Evolutionary conservation across 2,329 filamentous ascomycete genomes (phyloP).

Genomic region (Pseudogymnoascus sp.): DNA sequence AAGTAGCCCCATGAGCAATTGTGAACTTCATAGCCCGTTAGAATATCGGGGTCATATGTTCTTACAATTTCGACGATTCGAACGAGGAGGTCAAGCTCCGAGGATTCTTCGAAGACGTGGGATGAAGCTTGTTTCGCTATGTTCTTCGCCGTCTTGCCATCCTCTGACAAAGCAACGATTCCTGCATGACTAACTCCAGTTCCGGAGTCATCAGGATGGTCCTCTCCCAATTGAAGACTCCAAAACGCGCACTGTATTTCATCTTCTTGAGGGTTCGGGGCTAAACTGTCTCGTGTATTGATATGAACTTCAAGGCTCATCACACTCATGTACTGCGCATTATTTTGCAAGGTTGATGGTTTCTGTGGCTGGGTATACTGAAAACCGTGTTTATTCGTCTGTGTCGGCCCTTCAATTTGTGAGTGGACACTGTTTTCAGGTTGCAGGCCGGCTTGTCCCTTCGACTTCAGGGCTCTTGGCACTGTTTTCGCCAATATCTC

Average conservation of each 20-base stretch:
- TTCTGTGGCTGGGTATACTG: conserved; percentile 74
- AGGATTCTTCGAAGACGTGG: conserved; percentile 64
- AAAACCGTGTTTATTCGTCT: conserved; percentile 71
- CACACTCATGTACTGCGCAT: conserved; percentile 89
- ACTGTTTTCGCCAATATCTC: conserved; percentile 14
- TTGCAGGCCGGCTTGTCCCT: conserved; percentile 17
- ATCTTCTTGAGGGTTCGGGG: conserved; percentile 85
- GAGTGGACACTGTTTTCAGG: conserved; percentile 43
- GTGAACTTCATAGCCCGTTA: conserved; percentile 93
- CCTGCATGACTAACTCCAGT: conserved; percentile 48
- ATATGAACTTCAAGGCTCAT: conserved; percentile 93
- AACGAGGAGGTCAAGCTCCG: conserved; percentile 77
- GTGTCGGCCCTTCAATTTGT: conserved; percentile 84
- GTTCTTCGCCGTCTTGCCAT: conserved; percentile 47
- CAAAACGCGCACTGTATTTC: conserved; percentile 85
- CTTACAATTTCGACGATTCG: conserved; percentile 83
- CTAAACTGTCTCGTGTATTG: conserved; percentile 70
- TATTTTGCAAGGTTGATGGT: conserved; percentile 69
- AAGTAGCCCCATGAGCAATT: conserved; percentile 92
- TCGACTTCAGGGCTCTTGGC: conserved; percentile 25
- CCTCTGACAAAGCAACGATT: conserved; percentile 61
- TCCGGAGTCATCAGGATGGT: conserved; percentile 41
- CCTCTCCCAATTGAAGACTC: conserved; percentile 72
- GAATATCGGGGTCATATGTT: conserved; percentile 75
- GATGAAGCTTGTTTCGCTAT: conserved; percentile 53